Evolutionary conservation across 176 grass and related monocot genomes (phyloP), one percentile per base, ranked within the genome.

Genomic region (Cenchrus purpureus): DNA sequence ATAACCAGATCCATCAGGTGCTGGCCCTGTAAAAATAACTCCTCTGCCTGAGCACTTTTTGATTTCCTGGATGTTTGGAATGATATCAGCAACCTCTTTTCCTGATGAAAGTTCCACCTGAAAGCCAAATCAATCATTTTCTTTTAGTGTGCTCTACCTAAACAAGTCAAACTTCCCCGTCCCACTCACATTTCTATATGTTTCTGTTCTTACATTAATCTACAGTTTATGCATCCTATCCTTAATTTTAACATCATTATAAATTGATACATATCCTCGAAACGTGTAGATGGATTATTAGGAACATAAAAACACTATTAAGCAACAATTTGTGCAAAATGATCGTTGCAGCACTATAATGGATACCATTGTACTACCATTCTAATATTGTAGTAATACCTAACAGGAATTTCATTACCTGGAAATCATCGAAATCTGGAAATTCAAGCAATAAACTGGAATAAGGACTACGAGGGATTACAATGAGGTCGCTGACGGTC

Each of bases 71-170:
- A 84, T 72, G 37, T 91, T 94, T 54, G 95, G 95, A 67, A 74
- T 20, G 57, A 97, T 55, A 58, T 89, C 80, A 0, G 65, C 68
- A 53, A 97, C 84, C 84, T 97, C 88, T 68, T 94, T 89, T 72
- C 73, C 92, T 59, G 95, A 94, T 60, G 90, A 83, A 84, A 94
- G 86, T 67, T 97, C 95, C 43, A 97, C 81, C 95, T 97, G 83
- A 44, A 90, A 76, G 72, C 14, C 40, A 79, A 68, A 29, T 17
- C 34, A 68, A 71, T 57, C 15, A 34, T 40, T 34, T 73, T 1
- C 8, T 13, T 25, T 12, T 31, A 19, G 57, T 48, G 22, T 73
- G 1, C 28, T 10, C 31, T 54, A 25, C 34, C 29, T 49, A 49
- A 83, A 78, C 65, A 79, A 12, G 25, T 82, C 8, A 16, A 76